Conservation (phyloP, 2,329 filamentous ascomycete species). For the Macrophomina phaseolina region DNA sequence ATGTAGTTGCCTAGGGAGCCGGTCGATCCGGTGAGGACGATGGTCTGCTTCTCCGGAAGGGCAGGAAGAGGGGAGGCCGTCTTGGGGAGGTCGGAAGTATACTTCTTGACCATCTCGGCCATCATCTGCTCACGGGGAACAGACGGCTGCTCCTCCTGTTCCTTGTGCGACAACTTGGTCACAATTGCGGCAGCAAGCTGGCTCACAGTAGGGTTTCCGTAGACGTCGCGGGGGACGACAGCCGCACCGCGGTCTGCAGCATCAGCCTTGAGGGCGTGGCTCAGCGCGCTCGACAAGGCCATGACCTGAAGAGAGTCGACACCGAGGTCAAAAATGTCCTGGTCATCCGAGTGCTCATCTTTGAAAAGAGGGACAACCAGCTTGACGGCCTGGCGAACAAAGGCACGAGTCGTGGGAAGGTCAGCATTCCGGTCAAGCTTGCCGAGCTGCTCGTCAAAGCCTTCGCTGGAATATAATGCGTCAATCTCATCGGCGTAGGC, state of each 20-base stretch:
- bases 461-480: conserved; percentile 44
- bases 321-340: conserved; percentile 40
- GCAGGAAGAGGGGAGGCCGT: neutral
- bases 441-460: conserved; percentile 25
- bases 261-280: conserved; percentile 30
- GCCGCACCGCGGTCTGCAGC: conserved; percentile 14
- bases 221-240: conserved; percentile 38
- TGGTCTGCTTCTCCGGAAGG: conserved; percentile 21
- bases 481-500: conserved; percentile 55
- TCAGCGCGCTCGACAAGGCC: conserved; percentile 32
- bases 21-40: conserved; percentile 32
- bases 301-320: conserved; percentile 44
- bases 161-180: conserved; percentile 2
- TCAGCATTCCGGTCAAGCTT: conserved; percentile 25
- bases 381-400: conserved; percentile 29
- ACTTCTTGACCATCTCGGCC: conserved; percentile 38
- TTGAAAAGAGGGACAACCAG: conserved; percentile 21
- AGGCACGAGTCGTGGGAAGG: conserved; percentile 25
- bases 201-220: conserved; percentile 39
- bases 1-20: conserved; percentile 31
- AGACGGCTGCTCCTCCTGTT: conserved; percentile 2
- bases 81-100: conserved; percentile 34
- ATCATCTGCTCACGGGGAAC: conserved; percentile 34
- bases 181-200: conserved; percentile 33
- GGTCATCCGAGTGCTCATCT: conserved; percentile 26